Base-by-base conservation (phyloP, 1,284 basidiomycete genomes). In the Rhodotorula mucilaginosa region DNA sequence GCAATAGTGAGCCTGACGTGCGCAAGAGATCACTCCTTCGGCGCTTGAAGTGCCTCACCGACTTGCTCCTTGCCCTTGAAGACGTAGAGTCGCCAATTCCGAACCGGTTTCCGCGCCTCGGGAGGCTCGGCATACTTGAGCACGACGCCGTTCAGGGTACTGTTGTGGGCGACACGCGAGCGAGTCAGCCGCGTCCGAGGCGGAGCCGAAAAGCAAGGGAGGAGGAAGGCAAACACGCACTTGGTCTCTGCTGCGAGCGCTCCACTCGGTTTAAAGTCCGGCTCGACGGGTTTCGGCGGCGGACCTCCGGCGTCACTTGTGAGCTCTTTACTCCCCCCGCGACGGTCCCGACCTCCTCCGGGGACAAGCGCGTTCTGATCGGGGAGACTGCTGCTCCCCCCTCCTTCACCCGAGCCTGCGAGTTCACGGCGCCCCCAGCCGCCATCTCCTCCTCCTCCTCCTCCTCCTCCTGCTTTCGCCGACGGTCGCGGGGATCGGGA, bases 41-140 rank as follows among this genome's bases (percentile, higher is more conserved):
- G n/a, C n/a, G n/a, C n/a, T n/a, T n/a, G n/a, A n/a, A n/a, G n/a
- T n/a, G n/a, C n/a, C 90, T 82, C 80, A 95, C 95, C 94, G 65
- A 90, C 85, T 85, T 97, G 92, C 77, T 97, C 92, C 65, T 87
- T 87, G 31, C 91, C 94, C 81, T 97, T 97, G 86, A 98, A 99
- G 54, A 97, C 94, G 80, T 98, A 99, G 73, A 99, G 79, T 79
- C 97, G 85, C 97, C 97, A 99, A 31, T 90, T 90, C 52, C 90
- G 82, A 4, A 86, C 83, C 6, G 97, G 96, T 79, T 95, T 97
- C 74, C 95, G 85, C 34, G 97, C 97, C 84, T 99, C 97, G 2
- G 96, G 93, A 18, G 97, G 97, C 81, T 99, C 97, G 78, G 98
- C 96, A 80, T 99, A 99, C 81, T 99, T 99, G 72, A 99, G 84